Evolutionary conservation across 2,329 filamentous ascomycete species (phyloP).

Genomic region (Ramularia collo-cygni): DNA sequence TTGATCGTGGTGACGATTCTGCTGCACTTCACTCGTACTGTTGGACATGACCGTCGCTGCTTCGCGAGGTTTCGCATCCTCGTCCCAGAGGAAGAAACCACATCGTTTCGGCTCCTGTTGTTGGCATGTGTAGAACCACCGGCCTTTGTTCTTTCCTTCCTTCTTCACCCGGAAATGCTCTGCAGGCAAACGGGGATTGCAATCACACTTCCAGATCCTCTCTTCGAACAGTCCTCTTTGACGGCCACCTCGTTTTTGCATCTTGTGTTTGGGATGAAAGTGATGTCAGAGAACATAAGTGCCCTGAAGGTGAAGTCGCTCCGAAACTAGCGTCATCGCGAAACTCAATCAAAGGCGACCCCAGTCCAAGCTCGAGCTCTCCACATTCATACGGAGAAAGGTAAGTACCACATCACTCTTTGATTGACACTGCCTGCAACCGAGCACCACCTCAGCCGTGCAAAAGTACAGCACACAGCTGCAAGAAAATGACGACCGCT

Average conservation of each 20-base stretch:
- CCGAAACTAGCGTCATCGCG: too few species aligned
- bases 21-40: constrained; percentile 39
- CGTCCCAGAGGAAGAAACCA: constrained; percentile 53
- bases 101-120: constrained; percentile 42
- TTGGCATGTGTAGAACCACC: constrained; percentile 51
- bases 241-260: constrained; percentile 3
- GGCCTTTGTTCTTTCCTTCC: constrained; percentile 48
- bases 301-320: too few species aligned
- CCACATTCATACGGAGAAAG: too few species aligned
- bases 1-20: constrained; percentile 9
- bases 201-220: constrained; percentile 49
- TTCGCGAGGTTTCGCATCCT: constrained; percentile 46
- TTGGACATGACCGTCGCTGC: constrained; percentile 42
- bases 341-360: too few species aligned
- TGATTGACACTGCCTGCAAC: too few species aligned
- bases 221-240: constrained; percentile 27
- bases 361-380: too few species aligned
- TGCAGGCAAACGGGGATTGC: constrained; percentile 47
- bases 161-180: constrained; percentile 53
- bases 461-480: too few species aligned
- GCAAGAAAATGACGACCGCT: too few species aligned
- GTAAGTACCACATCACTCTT: too few species aligned
- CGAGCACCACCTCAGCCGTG: too few species aligned
- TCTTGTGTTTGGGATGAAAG: too few species aligned
- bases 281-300: too few species aligned